Conservation (phyloP, 2,329 filamentous ascomycete genomes). For the Graphilbum fragrans region DNA sequence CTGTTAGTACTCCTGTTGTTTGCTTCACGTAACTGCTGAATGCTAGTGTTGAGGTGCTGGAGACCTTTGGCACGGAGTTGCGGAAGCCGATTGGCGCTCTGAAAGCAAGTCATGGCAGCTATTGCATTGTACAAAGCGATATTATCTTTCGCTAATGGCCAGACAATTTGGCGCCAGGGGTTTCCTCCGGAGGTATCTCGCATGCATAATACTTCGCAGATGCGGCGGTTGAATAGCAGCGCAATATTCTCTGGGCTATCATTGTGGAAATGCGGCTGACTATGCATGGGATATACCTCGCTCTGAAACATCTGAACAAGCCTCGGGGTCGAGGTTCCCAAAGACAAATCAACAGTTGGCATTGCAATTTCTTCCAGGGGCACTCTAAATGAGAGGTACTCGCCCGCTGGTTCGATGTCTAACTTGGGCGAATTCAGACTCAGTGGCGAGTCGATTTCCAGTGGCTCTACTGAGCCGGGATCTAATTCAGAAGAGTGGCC, state of each 20-base stretch:
- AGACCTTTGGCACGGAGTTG: not conserved
- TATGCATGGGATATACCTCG: not conserved
- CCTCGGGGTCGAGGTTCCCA: too few relatives aligned
- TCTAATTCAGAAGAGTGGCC: too few relatives aligned
- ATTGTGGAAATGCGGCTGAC: not conserved
- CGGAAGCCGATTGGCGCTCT: constrained; percentile 1
- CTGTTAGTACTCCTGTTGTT: too few relatives aligned
- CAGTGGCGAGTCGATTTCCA: too few relatives aligned
- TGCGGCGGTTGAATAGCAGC: constrained; percentile 1
- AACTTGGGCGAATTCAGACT: too few relatives aligned
- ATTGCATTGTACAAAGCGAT: constrained; percentile 1
- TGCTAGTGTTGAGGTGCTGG: constrained; percentile 1
- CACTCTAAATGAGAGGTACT: too few relatives aligned
- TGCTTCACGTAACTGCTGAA: not conserved
- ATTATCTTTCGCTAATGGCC: constrained; percentile 4
- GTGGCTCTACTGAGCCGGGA: too few relatives aligned
- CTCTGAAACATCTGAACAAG: too few relatives aligned
- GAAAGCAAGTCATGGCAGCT: constrained; percentile 5
- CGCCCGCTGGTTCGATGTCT: too few relatives aligned
- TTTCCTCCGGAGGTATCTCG: constrained; percentile 1
- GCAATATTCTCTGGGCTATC: constrained; percentile 5
- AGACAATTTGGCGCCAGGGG: constrained; percentile 3
- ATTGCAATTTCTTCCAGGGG: too few relatives aligned
- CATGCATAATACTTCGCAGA: constrained; percentile 3
- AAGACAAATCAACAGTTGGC: too few relatives aligned